These are phyloP conservation scores for Acephala macrosclerotiorum DNA, from an alignment of 2,329 filamentous ascomycete species.

Conservation along the genomic window DNA sequence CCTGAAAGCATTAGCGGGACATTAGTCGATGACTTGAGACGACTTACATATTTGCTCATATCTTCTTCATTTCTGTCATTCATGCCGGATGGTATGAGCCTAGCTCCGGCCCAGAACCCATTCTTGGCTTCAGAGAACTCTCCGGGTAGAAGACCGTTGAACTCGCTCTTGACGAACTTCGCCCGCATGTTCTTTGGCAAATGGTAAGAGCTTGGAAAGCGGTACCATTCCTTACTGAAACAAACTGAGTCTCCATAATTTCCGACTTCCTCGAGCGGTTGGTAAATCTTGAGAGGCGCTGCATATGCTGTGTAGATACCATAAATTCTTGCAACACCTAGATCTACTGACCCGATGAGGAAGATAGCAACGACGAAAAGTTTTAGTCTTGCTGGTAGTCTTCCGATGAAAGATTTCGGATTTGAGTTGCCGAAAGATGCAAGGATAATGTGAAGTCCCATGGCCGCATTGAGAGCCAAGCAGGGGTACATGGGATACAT, in stretches of 20 bases:
- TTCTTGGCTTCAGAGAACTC: conserved; percentile 82
- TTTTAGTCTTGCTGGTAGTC: conserved; percentile 79
- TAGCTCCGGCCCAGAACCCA: conserved; percentile 81
- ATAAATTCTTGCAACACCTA: conserved; percentile 75
- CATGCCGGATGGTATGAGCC: conserved; percentile 82
- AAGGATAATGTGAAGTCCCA: conserved; percentile 83
- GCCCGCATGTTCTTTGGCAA: conserved; percentile 82
- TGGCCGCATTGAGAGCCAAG: conserved; percentile 85
- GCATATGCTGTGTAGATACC: conserved; percentile 84
- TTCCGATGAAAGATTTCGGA: conserved; percentile 70
- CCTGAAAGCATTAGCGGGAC: conserved; percentile 47
- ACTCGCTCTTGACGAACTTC: conserved; percentile 92
- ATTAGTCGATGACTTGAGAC: not conserved
- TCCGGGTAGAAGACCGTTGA: conserved; percentile 86
- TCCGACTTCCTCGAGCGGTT: conserved; percentile 67
- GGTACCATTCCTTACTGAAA: conserved; percentile 97
- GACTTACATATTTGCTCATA: conserved; percentile 78
- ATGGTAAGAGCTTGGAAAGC: conserved; percentile 93
- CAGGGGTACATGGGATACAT: conserved; percentile 98
- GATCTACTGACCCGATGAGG: conserved; percentile 68
- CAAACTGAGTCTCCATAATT: conserved; percentile 76
- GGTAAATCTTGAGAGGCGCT: conserved; percentile 77
- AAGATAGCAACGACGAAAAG: conserved; percentile 65
- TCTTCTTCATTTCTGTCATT: conserved; percentile 94
- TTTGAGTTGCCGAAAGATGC: conserved; percentile 75